Evolutionary conservation across 805 yeast genomes (phyloP).

Genomic region (Candida vaughaniae): DNA sequence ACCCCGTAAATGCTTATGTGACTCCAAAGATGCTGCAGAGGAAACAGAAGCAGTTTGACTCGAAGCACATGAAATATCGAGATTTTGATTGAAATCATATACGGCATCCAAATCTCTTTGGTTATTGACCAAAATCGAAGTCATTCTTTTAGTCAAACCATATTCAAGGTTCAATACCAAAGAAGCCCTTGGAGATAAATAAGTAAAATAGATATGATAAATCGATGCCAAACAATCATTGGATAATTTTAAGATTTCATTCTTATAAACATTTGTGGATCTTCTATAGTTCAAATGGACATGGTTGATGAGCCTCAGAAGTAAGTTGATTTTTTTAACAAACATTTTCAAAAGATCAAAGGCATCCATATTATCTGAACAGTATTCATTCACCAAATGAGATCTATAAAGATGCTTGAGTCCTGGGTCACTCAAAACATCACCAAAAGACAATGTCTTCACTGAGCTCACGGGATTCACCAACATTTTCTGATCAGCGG

Average conservation of each 20-base stretch:
- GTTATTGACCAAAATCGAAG: constrained; percentile 18
- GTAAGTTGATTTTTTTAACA: constrained; percentile 40
- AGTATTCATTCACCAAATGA: constrained; percentile 63
- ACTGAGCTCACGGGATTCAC: background rate
- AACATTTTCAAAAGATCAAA: constrained; percentile 59
- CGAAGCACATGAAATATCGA: background rate
- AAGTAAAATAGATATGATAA: constrained; percentile 64
- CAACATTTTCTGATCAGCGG: background rate
- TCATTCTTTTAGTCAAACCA: constrained; percentile 43
- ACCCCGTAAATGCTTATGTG: background rate
- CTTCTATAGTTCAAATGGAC: constrained; percentile 2
- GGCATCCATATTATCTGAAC: constrained; percentile 77
- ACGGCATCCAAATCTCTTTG: constrained; percentile 5
- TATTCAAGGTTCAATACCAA: constrained; percentile 69
- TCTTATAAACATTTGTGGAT: background rate
- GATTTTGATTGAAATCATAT: constrained; percentile 3
- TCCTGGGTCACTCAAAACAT: constrained; percentile 71
- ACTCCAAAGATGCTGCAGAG: background rate
- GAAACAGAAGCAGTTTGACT: background rate
- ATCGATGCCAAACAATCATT: constrained; percentile 60
- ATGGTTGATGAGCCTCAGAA: constrained; percentile 10
- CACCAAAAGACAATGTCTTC: constrained; percentile 8
- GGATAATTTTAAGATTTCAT: constrained; percentile 26
- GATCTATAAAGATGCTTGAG: constrained; percentile 61
- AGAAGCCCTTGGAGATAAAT: constrained; percentile 65